Conservation (phyloP, 345 rosid species). For the Triadica sebifera region DNA sequence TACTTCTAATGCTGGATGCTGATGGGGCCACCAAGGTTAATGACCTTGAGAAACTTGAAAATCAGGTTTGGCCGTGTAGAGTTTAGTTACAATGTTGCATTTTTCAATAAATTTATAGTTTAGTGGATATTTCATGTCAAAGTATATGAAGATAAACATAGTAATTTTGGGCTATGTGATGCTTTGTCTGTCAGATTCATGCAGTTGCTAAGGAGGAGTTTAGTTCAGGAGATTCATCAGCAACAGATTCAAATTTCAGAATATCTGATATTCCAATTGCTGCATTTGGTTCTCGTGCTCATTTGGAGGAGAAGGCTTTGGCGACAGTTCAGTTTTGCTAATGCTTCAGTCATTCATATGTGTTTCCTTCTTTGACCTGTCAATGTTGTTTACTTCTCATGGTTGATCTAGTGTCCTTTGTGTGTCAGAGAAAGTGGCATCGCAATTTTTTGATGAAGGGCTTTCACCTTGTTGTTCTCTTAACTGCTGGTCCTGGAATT, state of each 20-base stretch:
- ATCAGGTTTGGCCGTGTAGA: constrained; percentile 52
- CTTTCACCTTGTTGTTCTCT: constrained; percentile 83
- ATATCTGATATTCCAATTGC: constrained; percentile 73
- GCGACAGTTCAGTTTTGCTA: constrained; percentile 67
- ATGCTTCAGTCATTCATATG: background rate
- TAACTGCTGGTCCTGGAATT: constrained; percentile 92
- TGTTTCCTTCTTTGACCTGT: constrained; percentile 1
- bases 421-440: constrained; percentile 92
- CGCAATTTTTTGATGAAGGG: constrained; percentile 98
- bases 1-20: constrained; percentile 97
- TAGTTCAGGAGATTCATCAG: constrained; percentile 43
- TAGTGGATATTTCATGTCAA: background rate
- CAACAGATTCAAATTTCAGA: constrained; percentile 38
- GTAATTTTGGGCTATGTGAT: constrained; percentile 28
- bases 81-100: background rate
- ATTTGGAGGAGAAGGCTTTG: constrained; percentile 92
- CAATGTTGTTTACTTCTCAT: constrained; percentile 11
- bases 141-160: background rate
- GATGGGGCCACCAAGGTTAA: constrained; percentile 98
- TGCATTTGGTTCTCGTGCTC: constrained; percentile 98
- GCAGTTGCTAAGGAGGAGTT: constrained; percentile 62
- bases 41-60: constrained; percentile 94
- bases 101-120: background rate
- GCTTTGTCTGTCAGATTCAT: constrained; percentile 53
- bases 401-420: constrained; percentile 22